Conservation (phyloP, 257 asterid genomes). For the Solanum corneliomulleri region DNA sequence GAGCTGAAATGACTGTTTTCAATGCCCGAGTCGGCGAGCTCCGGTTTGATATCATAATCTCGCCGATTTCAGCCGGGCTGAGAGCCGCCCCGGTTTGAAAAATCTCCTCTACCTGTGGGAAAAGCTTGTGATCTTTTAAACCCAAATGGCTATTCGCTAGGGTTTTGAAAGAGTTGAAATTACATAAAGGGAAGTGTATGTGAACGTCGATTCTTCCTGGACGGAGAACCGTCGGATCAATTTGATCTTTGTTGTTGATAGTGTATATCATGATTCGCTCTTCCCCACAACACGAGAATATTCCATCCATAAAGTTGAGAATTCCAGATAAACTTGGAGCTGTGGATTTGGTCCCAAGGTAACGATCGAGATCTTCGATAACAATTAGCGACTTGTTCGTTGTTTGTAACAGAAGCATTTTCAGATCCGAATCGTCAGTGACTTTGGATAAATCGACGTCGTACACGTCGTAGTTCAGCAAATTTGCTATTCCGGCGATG, state of each 20-base stretch:
- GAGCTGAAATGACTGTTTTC: conserved; percentile 65
- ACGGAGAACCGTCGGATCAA: conserved; percentile 51
- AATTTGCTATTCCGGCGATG: conserved; percentile 67
- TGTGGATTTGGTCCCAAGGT: conserved; percentile 35
- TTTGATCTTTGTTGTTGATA: conserved; percentile 51
- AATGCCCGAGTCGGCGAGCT: conserved; percentile 75
- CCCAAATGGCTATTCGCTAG: conserved; percentile 71
- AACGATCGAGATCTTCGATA: conserved; percentile 79
- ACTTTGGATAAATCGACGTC: conserved; percentile 58
- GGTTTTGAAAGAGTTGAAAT: conserved; percentile 57
- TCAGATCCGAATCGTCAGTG: conserved; percentile 62
- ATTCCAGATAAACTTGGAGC: conserved; percentile 55
- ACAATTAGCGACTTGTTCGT: conserved; percentile 56
- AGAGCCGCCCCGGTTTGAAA: conserved; percentile 66
- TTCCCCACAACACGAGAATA: conserved; percentile 77
- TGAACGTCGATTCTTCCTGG: conserved; percentile 89
- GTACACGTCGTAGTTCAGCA: conserved; percentile 59
- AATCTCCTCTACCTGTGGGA: conserved; percentile 67
- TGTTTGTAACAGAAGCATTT: conserved; percentile 57
- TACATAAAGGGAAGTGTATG: conserved; percentile 68
- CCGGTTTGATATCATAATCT: conserved; percentile 82
- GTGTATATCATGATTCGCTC: conserved; percentile 79
- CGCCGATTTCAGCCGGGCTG: conserved; percentile 82
- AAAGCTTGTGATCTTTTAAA: conserved; percentile 65
- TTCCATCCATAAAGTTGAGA: conserved; percentile 83